These are phyloP conservation scores for Stramenopiles sp. DNA, from an alignment of 352 stramenopile species.

Conservation along the genomic window DNA sequence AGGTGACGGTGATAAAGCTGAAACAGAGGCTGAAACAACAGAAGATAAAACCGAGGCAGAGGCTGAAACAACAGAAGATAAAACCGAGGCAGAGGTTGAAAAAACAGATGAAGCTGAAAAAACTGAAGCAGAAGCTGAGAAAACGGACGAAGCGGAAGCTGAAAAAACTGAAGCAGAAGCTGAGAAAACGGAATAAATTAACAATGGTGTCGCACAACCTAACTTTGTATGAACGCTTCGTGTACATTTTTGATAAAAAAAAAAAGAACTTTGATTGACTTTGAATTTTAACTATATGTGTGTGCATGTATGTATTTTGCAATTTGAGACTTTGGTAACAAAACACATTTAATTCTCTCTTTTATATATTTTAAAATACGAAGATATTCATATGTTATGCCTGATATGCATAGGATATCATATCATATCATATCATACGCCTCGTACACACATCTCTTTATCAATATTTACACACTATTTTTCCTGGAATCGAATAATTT, in stretches of 20 bases:
- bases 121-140: background rate
- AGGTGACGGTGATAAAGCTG: background rate
- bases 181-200: background rate
- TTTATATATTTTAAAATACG: too few relatives aligned
- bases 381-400: too few relatives aligned
- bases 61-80: background rate
- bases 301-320: too few relatives aligned
- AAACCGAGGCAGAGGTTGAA: background rate
- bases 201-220: background rate
- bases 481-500: background rate
- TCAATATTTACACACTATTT: background rate
- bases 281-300: too few relatives aligned
- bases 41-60: background rate
- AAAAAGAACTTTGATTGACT: too few relatives aligned
- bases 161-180: too few relatives aligned
- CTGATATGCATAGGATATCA: background rate
- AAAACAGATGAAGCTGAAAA: background rate
- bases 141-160: too few relatives aligned
- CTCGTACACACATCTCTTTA: background rate
- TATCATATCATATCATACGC: background rate
- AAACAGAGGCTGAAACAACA: background rate
- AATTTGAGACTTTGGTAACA: too few relatives aligned
- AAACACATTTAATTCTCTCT: too few relatives aligned
- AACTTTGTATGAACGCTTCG: background rate
- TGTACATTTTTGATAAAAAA: background rate